Percentiles rank a stretch among this genome's conserved stretches.
Conservation (phyloP, 148 eudicot genomes). For the Camellia japonica region DNA sequence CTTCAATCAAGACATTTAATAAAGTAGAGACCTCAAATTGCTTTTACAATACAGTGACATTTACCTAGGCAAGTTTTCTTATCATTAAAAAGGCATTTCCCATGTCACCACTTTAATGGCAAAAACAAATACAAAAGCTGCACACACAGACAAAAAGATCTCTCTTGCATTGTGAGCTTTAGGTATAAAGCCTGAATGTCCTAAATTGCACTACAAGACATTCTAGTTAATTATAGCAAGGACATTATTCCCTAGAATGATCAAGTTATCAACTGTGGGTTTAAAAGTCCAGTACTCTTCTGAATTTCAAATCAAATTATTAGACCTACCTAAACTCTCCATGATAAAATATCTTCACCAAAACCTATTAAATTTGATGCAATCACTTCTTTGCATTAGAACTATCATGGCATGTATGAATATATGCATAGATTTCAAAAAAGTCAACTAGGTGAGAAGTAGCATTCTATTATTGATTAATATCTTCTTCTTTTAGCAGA, state of each 20-base stretch:
- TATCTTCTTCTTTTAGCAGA: too few relatives aligned
- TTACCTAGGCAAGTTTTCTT: background rate
- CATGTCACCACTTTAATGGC: conserved; percentile 1
- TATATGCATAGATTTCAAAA: too few relatives aligned
- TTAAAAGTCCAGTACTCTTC: background rate
- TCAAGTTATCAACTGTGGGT: background rate
- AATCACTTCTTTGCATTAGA: too few relatives aligned
- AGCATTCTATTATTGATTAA: too few relatives aligned
- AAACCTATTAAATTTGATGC: too few relatives aligned
- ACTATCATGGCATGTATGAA: too few relatives aligned
- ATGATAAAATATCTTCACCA: background rate
- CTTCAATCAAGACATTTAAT: background rate
- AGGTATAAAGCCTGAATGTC: background rate
- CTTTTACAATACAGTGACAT: background rate
- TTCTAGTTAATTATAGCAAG: background rate
- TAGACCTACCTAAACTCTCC: background rate
- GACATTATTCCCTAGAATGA: background rate
- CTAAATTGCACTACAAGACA: background rate
- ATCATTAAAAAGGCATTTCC: background rate
- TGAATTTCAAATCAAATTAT: background rate
- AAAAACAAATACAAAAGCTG: background rate
- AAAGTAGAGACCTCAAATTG: background rate
- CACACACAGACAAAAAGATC: conserved; percentile 10
- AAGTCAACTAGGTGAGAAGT: too few relatives aligned
- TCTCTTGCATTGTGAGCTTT: background rate